Percentiles rank a stretch among this genome's conserved stretches.
phyloP scores from a whole-genome alignment of 148 eudicot genomes.

The Nepenthes gracilis region DNA sequence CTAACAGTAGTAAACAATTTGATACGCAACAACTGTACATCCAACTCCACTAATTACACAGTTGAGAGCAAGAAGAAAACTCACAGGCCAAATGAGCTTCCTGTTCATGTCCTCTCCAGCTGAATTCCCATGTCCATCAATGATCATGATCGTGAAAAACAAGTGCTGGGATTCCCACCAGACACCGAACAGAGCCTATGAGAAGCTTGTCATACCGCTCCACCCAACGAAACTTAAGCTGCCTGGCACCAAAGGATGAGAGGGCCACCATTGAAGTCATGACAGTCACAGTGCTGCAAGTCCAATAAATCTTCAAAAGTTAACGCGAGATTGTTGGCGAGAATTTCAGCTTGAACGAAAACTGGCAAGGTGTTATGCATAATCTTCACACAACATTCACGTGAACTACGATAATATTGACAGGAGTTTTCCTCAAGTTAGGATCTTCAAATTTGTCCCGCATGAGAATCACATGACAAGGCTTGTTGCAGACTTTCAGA shows the following conservation, averaged over 20 bases:
- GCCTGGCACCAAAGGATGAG: slow-evolving; percentile 89
- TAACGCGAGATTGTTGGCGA: background rate
- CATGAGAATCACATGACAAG: too few relatives aligned
- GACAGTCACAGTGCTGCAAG: slow-evolving; percentile 72
- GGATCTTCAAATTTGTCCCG: too few relatives aligned
- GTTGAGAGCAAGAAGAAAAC: background rate
- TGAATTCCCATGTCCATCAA: slow-evolving; percentile 18
- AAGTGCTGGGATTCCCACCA: slow-evolving; percentile 75
- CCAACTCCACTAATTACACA: background rate
- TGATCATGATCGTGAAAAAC: slow-evolving; percentile 69
- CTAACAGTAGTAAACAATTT: too few relatives aligned
- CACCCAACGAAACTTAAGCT: slow-evolving; percentile 89
- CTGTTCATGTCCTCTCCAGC: slow-evolving; percentile 37
- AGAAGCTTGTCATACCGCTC: slow-evolving; percentile 93
- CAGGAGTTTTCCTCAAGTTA: too few relatives aligned
- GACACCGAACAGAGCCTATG: slow-evolving; percentile 78
- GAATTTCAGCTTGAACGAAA: too few relatives aligned
- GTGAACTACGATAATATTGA: too few relatives aligned
- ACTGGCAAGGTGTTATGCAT: too few relatives aligned
- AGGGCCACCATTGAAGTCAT: slow-evolving; percentile 95
- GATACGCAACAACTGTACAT: too few relatives aligned
- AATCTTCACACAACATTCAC: too few relatives aligned
- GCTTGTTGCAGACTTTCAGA: too few relatives aligned
- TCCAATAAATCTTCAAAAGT: background rate
- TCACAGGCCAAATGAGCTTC: slow-evolving; percentile 41